phyloP scores from a whole-genome alignment of 1,284 basidiomycete genomes.

The Boletus sp. region DNA sequence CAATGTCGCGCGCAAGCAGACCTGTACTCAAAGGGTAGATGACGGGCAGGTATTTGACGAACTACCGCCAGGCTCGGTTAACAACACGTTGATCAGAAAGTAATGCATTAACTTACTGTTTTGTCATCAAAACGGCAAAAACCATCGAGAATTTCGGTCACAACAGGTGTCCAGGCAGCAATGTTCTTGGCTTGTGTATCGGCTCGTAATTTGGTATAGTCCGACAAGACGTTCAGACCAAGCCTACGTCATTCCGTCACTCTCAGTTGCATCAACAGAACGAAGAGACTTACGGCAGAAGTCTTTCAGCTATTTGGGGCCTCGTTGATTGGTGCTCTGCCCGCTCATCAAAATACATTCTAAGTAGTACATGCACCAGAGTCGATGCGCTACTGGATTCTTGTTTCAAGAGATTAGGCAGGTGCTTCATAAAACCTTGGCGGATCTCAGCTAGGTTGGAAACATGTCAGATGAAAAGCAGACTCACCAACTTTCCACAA shows the following conservation, averaged over 20 bases:
- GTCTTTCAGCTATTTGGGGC: slow-evolving; percentile 80
- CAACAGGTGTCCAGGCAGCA: slow-evolving; percentile 95
- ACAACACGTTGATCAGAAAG: neutral
- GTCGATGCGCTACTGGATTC: slow-evolving; percentile 97
- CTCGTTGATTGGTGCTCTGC: slow-evolving; percentile 79
- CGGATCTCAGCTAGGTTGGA: slow-evolving; percentile 2
- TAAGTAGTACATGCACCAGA: slow-evolving; percentile 85
- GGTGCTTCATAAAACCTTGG: slow-evolving; percentile 97
- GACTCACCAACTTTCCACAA: slow-evolving; percentile 98
- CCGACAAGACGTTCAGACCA: slow-evolving; percentile 85
- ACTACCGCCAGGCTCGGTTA: slow-evolving; percentile 52
- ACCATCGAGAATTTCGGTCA: slow-evolving; percentile 89
- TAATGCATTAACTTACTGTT: slow-evolving; percentile 55
- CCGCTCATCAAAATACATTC: slow-evolving; percentile 94
- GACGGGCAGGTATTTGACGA: slow-evolving; percentile 76
- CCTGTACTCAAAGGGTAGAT: slow-evolving; percentile 86
- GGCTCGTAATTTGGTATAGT: slow-evolving; percentile 85
- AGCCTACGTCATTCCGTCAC: slow-evolving; percentile 48
- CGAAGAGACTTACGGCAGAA: slow-evolving; percentile 74
- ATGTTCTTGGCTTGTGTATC: slow-evolving; percentile 97
- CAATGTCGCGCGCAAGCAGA: slow-evolving; percentile 74
- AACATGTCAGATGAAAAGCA: slow-evolving; percentile 1
- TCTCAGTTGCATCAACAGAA: slow-evolving; percentile 4
- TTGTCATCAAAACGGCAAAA: slow-evolving; percentile 87
- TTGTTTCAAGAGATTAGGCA: slow-evolving; percentile 97